These are phyloP conservation scores for Blastobotrys proliferans DNA, from an alignment of 1,139 yeast species.

Conservation along the genomic window DNA sequence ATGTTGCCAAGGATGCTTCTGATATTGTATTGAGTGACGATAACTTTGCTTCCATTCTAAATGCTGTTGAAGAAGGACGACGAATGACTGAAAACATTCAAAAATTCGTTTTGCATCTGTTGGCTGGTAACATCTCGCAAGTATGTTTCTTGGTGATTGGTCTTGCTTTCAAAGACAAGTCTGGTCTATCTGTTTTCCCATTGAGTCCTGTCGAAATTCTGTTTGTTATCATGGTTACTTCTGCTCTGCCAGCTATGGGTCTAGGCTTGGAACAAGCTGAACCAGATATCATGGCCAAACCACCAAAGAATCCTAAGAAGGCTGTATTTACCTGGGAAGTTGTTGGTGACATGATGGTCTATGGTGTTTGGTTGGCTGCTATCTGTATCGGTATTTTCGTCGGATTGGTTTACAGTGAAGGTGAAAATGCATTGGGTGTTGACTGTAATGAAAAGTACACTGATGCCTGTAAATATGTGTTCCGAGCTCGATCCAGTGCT, in stretches of 20 bases:
- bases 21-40: constrained; percentile 72
- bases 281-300: constrained; percentile 60
- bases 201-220: constrained; percentile 74
- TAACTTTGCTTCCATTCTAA: constrained; percentile 70
- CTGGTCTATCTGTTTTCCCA: constrained; percentile 66
- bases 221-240: constrained; percentile 75
- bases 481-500: constrained; percentile 74
- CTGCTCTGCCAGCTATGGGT: constrained; percentile 88
- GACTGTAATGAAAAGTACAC: constrained; percentile 54
- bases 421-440: constrained; percentile 63
- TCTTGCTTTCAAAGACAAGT: constrained; percentile 59
- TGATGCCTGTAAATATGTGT: constrained; percentile 58
- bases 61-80: constrained; percentile 79
- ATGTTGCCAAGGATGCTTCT: constrained; percentile 73
- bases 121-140: constrained; percentile 77
- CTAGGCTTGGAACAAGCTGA: constrained; percentile 67
- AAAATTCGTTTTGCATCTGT: constrained; percentile 73
- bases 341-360: constrained; percentile 66
- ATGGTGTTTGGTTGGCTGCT: constrained; percentile 71
- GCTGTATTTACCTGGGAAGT: constrained; percentile 69
- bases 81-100: constrained; percentile 79
- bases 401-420: constrained; percentile 56
- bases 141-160: constrained; percentile 70
- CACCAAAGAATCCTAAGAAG: constrained; percentile 56
- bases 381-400: constrained; percentile 68